Base-by-base conservation (phyloP, 768 basidiomycete species). In the Boletus vermiculosoides region DNA sequence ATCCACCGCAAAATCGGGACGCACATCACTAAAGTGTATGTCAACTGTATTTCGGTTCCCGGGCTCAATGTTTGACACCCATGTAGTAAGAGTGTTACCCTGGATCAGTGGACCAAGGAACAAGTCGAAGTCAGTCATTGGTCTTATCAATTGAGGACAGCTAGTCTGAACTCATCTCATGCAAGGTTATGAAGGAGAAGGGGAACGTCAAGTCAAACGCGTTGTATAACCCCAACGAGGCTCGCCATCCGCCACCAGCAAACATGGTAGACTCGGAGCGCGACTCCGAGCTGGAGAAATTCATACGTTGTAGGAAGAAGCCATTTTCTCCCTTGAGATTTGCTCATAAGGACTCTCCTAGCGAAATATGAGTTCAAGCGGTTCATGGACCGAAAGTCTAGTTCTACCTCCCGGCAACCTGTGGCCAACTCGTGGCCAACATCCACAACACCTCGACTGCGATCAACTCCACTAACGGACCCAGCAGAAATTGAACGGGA, bases 1-100 rank as follows among this genome's bases (percentile, higher is more conserved):
- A 84, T 96, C 50, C 95, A 98, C 76, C 83, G 95, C 52, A 96
- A 95, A 77, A 87, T 98, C 56, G 95, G 95, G 2, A 95, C 92
- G 5, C 95, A 98, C 70, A 79, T 94, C 62, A 85, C 90, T 0
- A 94, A 97, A 84, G 91, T 98, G 92, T 94, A 78, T 69, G 83
- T 78, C 31, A 49, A 9, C 36, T 56, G 8, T 30, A n/a, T 56
- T 33, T 47, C 9, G 36, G 11, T 45, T 52, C 50, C 37, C 34
- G 13, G 16, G 49, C n/a, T 42, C 36, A 53, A 55, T 52, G 28
- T 16, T 44, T 39, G 45, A 65, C 55, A 45, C 42, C 46, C 55
- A 45, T 18, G 20, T 25, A 96, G 94, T 58, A 97, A 96, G 80
- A 95, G 92, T 66, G 63, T 97, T 39, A 92, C 90, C 1, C 76